These are phyloP conservation scores for Tetrahymena thermophila DNA, from an alignment of 73 alveolate genomes.

Conservation along the genomic window DNA sequence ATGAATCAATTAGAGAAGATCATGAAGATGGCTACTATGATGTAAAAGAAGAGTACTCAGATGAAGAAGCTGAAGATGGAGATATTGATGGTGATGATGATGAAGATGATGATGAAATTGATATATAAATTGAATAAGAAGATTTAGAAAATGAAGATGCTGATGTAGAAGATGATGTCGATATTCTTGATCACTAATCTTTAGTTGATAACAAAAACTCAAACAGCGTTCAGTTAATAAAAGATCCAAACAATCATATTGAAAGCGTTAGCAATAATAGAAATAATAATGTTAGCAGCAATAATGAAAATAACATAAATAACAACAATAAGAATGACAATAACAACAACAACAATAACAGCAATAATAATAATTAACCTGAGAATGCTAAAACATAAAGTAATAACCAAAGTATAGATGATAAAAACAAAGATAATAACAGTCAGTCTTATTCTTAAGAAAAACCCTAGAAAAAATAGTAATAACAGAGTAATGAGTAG, in stretches of 20 bases:
- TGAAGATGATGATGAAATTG: neutral
- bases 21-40: neutral
- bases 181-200: neutral
- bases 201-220: neutral
- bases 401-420: neutral
- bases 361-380: no score
- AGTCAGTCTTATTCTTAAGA: neutral
- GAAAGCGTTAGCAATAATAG: neutral
- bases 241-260: neutral
- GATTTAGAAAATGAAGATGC: neutral
- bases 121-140: neutral
- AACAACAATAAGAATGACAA: neutral
- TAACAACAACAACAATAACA: no score
- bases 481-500: neutral
- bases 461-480: neutral
- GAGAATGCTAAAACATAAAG: no score
- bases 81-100: neutral
- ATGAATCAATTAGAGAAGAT: neutral
- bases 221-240: no score
- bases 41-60: neutral
- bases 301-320: neutral
- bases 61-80: neutral
- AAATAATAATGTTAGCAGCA: no score
- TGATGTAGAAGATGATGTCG: neutral
- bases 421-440: neutral